phyloP scores from a whole-genome alignment of 1,284 basidiomycete genomes.

The Cryptococcus sp. region DNA sequence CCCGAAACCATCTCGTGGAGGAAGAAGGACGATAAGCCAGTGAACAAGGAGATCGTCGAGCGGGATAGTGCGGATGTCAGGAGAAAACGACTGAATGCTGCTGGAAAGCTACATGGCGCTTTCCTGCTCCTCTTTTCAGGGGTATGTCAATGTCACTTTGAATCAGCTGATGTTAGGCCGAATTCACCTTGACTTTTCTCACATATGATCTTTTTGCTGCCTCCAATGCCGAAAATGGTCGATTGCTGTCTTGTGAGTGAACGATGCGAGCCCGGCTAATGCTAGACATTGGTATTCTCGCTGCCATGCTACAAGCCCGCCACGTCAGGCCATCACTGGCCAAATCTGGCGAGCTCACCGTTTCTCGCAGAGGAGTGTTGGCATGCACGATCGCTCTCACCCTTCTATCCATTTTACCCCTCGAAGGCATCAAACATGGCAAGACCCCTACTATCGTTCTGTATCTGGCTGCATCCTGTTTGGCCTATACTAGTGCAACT shows the following conservation, averaged over 20 bases:
- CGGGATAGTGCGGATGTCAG: conserved; percentile 20
- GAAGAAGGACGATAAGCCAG: conserved; percentile 3
- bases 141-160: conserved; percentile 18
- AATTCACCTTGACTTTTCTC: conserved; percentile 86
- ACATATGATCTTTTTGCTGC: conserved; percentile 74
- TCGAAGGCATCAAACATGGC: conserved; percentile 49
- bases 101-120: conserved; percentile 68
- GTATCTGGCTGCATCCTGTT: conserved; percentile 67
- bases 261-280: background rate
- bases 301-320: conserved; percentile 80
- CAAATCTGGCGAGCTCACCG: conserved; percentile 66
- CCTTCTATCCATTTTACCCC: conserved; percentile 66
- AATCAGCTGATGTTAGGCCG: conserved; percentile 53
- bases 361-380: conserved; percentile 70
- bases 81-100: conserved; percentile 31
- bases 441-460: conserved; percentile 50
- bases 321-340: conserved; percentile 64
- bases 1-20: conserved; percentile 55
- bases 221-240: conserved; percentile 83
- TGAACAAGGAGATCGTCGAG: conserved; percentile 9
- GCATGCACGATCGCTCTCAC: conserved; percentile 66
- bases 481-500: conserved; percentile 86
- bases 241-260: conserved; percentile 61
- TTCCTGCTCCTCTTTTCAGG: conserved; percentile 84
- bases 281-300: conserved; percentile 69